Conservation (phyloP, 164 flowering plant genomes). For the Vitis rupestris region DNA sequence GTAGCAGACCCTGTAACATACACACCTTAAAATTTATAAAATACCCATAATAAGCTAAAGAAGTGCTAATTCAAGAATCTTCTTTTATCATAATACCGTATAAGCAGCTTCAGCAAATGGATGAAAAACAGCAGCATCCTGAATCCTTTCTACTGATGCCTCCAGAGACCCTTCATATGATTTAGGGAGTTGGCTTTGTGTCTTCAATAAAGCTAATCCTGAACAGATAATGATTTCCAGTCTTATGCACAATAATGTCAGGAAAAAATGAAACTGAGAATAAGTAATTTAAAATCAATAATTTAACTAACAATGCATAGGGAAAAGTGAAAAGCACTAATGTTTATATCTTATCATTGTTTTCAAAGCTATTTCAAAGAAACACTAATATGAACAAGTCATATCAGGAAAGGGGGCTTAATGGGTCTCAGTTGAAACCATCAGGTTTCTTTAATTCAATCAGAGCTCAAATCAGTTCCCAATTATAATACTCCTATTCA, state of each 20-base stretch:
- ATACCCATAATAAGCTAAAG: not conserved
- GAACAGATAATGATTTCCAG: conserved; percentile 8
- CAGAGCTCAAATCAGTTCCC: no score
- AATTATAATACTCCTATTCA: no score
- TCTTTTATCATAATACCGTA: conserved; percentile 44
- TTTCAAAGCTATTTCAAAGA: not conserved
- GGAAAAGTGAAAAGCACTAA: no score
- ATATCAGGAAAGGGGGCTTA: no score
- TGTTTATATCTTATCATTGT: not conserved
- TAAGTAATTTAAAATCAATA: not conserved
- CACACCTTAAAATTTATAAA: conserved; percentile 5
- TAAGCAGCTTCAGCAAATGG: conserved; percentile 95
- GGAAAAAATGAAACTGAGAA: not conserved
- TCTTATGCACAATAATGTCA: not conserved
- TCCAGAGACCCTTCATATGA: conserved; percentile 40
- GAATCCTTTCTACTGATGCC: conserved; percentile 57
- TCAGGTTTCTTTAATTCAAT: no score
- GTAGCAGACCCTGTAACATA: conserved; percentile 74
- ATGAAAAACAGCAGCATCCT: conserved; percentile 57
- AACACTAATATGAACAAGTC: no score
- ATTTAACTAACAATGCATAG: not conserved
- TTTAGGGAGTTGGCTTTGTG: conserved; percentile 24
- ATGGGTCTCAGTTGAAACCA: no score
- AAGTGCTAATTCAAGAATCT: not conserved
- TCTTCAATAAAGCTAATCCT: conserved; percentile 80